phyloP scores from a whole-genome alignment of 768 basidiomycete genomes.

The Lentinus brumalis region DNA sequence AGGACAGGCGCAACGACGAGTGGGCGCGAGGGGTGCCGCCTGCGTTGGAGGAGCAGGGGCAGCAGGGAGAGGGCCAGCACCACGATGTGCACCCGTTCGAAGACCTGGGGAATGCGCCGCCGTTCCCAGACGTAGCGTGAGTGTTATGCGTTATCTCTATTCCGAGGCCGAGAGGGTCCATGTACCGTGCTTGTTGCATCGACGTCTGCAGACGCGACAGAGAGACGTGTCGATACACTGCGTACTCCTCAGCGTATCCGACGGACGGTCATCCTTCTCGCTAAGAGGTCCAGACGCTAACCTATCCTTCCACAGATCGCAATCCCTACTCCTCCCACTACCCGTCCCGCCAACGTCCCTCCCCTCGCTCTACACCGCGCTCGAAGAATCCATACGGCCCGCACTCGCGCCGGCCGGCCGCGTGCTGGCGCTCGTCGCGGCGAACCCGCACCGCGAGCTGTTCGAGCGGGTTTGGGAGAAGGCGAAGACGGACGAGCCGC shows the following conservation, averaged over 20 bases:
- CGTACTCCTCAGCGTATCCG: no score
- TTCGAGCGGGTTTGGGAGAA: slow-evolving; percentile 64
- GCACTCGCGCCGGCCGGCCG: slow-evolving; percentile 59
- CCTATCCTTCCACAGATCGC: slow-evolving; percentile 1
- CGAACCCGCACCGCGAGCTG: slow-evolving; percentile 58
- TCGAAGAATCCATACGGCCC: slow-evolving; percentile 53
- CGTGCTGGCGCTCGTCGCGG: slow-evolving; percentile 51
- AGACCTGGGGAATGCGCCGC: slow-evolving; percentile 8
- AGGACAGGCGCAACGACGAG: slow-evolving; percentile 52
- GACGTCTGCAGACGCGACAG: no score
- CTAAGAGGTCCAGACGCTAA: not conserved
- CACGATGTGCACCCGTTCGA: slow-evolving; percentile 3
- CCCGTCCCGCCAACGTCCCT: slow-evolving; percentile 39
- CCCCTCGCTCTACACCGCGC: slow-evolving; percentile 41
- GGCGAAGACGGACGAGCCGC: slow-evolving; percentile 63
- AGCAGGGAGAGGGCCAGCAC: not conserved
- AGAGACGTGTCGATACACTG: no score
- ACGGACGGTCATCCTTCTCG: no score
- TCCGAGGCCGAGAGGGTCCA: not conserved
- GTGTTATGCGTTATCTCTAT: not conserved
- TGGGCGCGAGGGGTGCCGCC: slow-evolving; percentile 27
- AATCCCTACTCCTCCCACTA: slow-evolving; percentile 58
- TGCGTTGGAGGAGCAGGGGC: not conserved
- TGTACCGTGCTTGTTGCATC: no score
- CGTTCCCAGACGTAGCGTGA: slow-evolving; percentile 24